Evolutionary conservation across 140 eudicot genomes (phyloP), one percentile per base, ranked within the genome.

Genomic region (Bidens hawaiensis): DNA sequence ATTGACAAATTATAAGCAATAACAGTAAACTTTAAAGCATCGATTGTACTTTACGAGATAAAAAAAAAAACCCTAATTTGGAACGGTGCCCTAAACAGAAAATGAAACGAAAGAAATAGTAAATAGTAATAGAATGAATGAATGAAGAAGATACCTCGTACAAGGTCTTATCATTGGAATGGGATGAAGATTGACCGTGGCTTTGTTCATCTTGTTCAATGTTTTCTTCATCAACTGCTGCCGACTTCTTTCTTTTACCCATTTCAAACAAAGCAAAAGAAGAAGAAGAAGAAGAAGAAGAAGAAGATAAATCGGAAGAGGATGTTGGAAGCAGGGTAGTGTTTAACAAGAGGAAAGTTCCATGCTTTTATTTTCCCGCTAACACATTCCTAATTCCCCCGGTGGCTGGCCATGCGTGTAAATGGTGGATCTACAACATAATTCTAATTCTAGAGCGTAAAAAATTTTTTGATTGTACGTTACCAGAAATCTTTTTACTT

Each of bases 171-270:
- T 64, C 60, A n/a, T 28, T 28, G 6, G 84, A 67, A 2, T 87
- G 81, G 19, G 89, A 87, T 19, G 82, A 84, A 46, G 93, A 87
- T 52, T 69, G 64, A 19, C 34, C 60, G 14, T 74, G 74, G 4
- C 50, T 45, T 23, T 78, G 80, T 23, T 73, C 65, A 7, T 77
- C 91, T 13, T 73, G 79, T 47, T 76, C 83, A 11, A 69, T 31
- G 43, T 67, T 47, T 54, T 84, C 86, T 70, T 82, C 87, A 1
- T 75, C 55, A 85, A 78, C 75, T 75, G 74, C 62, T 64, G 80
- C 14, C 60, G 80, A 16, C 47, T 75, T 88, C 54, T 76, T 82
- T 75, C 73, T 36, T 71, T 82, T 85, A 27, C 96, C 94, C 96
- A 84, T 84, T 33, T 69, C 14, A 49, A 36, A 25, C 17, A 60